Conservation (phyloP, 352 stramenopile species). For the Globisporangium canariense region DNA sequence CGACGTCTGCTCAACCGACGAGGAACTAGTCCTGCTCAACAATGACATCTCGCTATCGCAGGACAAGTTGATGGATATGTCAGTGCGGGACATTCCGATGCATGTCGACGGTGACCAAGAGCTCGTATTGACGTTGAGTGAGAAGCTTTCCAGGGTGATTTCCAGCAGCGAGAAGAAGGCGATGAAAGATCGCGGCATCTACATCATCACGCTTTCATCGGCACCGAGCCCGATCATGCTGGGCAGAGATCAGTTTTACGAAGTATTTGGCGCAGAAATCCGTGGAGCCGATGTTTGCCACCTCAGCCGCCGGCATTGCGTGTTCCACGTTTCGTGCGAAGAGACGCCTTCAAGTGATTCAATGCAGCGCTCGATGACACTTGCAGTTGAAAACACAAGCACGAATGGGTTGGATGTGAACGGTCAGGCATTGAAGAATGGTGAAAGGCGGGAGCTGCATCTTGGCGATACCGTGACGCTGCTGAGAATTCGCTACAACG, state of each 20-base stretch:
- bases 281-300: slow-evolving; percentile 45
- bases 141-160: slow-evolving; percentile 39
- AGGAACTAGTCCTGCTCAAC: slow-evolving; percentile 53
- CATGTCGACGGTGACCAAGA: slow-evolving; percentile 13
- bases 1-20: slow-evolving; percentile 46
- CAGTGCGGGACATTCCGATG: slow-evolving; percentile 48
- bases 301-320: slow-evolving; percentile 58
- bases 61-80: slow-evolving; percentile 64
- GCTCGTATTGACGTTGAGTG: slow-evolving; percentile 34
- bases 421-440: slow-evolving; percentile 43
- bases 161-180: slow-evolving; percentile 36
- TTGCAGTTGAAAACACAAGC: slow-evolving; percentile 67
- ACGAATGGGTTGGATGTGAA: slow-evolving; percentile 71
- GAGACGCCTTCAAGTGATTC: slow-evolving; percentile 14
- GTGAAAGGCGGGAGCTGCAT: slow-evolving; percentile 39
- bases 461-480: slow-evolving; percentile 57
- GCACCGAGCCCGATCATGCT: slow-evolving; percentile 27
- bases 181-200: slow-evolving; percentile 49
- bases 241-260: slow-evolving; percentile 54
- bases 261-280: slow-evolving; percentile 71
- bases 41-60: slow-evolving; percentile 64
- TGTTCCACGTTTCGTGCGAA: slow-evolving; percentile 50
- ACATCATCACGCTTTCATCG: slow-evolving; percentile 33
- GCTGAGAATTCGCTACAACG: slow-evolving; percentile 40
- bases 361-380: slow-evolving; percentile 30